Percentiles rank a stretch among this genome's conserved stretches.
Evolutionary conservation across 2,329 filamentous ascomycete genomes (phyloP).

Genomic region (Colletotrichum godetiae): DNA sequence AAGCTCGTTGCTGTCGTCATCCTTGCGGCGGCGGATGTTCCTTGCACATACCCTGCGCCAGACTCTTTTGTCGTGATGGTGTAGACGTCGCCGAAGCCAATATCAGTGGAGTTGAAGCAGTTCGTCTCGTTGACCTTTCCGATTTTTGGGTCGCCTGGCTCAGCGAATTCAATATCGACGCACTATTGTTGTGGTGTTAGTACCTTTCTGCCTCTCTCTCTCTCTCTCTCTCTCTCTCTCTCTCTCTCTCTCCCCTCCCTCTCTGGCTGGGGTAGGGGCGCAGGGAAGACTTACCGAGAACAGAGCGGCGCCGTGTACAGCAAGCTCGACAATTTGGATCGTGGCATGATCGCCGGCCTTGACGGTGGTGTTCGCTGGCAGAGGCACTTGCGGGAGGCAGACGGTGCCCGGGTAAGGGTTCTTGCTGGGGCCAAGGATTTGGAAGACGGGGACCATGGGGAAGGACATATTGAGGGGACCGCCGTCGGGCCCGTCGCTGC

Average conservation of each 20-base stretch:
- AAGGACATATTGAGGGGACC: conserved; percentile 89
- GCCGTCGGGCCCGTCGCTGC: conserved; percentile 70
- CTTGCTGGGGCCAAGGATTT: conserved; percentile 84
- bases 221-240: no score
- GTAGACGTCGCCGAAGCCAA: conserved; percentile 83
- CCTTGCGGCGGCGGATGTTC: conserved; percentile 41
- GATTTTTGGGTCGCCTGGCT: conserved; percentile 75
- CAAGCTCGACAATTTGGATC: conserved; percentile 87
- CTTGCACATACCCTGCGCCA: conserved; percentile 39
- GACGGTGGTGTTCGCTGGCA: conserved; percentile 78
- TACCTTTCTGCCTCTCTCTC: not conserved
- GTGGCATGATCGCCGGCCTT: conserved; percentile 89
- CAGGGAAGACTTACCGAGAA: conserved; percentile 73
- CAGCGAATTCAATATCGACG: conserved; percentile 92
- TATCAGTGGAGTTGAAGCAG: conserved; percentile 87
- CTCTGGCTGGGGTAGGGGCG: no score
- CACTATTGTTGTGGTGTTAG: conserved; percentile 66
- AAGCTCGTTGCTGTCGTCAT: conserved; percentile 4
- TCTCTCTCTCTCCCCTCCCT: no score
- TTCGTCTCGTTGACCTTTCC: conserved; percentile 81
- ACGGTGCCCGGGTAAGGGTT: conserved; percentile 88
- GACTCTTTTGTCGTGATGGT: conserved; percentile 66
- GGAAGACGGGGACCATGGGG: conserved; percentile 82
- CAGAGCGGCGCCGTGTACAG: conserved; percentile 84
- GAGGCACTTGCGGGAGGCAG: conserved; percentile 88